Evolutionary conservation across 176 grass and related monocot species (phyloP).

Genomic region (Thalia dealbata): DNA sequence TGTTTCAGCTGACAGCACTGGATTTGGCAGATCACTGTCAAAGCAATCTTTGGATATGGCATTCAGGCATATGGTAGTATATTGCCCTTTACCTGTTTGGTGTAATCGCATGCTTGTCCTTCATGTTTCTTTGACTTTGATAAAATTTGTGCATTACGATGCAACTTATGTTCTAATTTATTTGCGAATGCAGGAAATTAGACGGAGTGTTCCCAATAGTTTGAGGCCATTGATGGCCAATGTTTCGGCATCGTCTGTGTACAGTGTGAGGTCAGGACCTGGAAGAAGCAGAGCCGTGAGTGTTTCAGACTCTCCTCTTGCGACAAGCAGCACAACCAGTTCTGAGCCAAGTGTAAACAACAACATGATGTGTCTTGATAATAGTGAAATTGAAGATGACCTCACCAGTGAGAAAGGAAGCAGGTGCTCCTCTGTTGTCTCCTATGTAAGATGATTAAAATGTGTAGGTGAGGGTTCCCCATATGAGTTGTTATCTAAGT

Average conservation of each 20-base stretch:
- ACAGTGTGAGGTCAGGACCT: conserved; percentile 64
- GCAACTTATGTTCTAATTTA: neutral
- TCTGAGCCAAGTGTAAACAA: conserved; percentile 83
- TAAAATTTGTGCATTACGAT: neutral
- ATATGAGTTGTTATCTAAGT: neutral
- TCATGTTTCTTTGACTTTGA: neutral
- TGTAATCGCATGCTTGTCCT: neutral
- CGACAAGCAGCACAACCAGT: conserved; percentile 91
- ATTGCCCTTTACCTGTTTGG: neutral
- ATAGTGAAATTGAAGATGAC: conserved; percentile 70
- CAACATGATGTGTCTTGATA: conserved; percentile 67
- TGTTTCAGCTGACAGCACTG: conserved; percentile 66
- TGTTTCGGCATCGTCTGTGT: conserved; percentile 81
- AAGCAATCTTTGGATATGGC: conserved; percentile 98
- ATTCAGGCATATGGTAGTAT: conserved; percentile 88
- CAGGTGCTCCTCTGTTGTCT: conserved; percentile 7
- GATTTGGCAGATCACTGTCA: conserved; percentile 75
- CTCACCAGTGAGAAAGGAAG: conserved; percentile 28
- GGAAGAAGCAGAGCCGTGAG: conserved; percentile 55
- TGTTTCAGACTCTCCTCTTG: conserved; percentile 66
- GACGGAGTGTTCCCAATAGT: conserved; percentile 81
- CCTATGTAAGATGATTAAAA: conserved; percentile 18
- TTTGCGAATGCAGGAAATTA: conserved; percentile 60
- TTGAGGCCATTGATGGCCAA: conserved; percentile 79
- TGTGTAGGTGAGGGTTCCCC: neutral